Evolutionary conservation across 1,139 yeast species (phyloP), one percentile per base, ranked within the genome.

Genomic region (Scheffersomyces cryptocercus): DNA sequence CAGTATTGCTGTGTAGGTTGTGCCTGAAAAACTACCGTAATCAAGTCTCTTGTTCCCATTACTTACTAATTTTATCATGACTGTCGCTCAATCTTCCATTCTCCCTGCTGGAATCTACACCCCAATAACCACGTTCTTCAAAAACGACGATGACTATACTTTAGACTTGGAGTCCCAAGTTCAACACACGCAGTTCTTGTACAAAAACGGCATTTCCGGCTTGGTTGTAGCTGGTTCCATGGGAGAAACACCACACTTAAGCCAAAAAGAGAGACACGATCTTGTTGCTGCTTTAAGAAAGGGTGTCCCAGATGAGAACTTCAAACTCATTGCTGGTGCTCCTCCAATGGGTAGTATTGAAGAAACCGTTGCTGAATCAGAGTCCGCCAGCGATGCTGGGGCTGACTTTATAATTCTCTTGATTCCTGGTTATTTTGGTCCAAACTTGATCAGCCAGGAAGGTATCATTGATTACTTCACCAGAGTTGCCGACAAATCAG

Each of bases 61-160:
- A 29, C 29, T n/a, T 41, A 32, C 28, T n/a, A 16, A 12, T 35
- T 12, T 14, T 7, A 15, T 24, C n/a, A 41, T 41, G 44, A 37
- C 44, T n/a, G 31, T 41, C n/a, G 29, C 30, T n/a, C 13, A 11
- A n/a, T 10, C 36, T 6, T 36, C 29, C 15, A 31, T 44, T n/a
- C 35, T 39, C 28, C 44, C 44, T 3, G 43, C 49, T 36, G 79
- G 79, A 36, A 68, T 75, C 32, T 75, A 74, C 56, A 68, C 77
- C 20, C 80, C 81, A 24, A 62, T 68, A n/a, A 72, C 78, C 42
- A 76, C 82, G 7, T 78, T 76, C 56, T 76, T 72, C 73, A 67
- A 71, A 47, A 55, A 58, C 43, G 68, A 67, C 43, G 67, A 54
- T 29, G 54, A 58, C 15, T 61, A 59, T 49, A 58, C 73, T 3